Base-by-base conservation (phyloP, 2,329 filamentous ascomycete species). In the Tolypocladium album region DNA sequence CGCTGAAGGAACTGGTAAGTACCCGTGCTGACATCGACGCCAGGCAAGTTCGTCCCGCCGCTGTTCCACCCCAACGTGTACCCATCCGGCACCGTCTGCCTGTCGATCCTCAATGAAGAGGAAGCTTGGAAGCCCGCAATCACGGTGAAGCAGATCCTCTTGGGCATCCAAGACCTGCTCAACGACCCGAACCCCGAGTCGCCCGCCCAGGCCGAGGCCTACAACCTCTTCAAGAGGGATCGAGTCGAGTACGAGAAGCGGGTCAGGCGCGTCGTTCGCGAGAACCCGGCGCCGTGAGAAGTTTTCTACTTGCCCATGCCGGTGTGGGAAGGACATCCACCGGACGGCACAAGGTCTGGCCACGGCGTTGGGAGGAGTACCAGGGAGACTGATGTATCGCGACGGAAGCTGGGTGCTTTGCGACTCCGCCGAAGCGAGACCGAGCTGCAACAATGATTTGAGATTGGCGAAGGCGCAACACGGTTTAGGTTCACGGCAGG, bases 1-100 rank as follows among this genome's bases (percentile, higher is more conserved):
- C 15, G 11, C n/a, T 12, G 7, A 52, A 9, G 7, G n/a, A 27
- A n/a, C 24, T n/a, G 47, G 27, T 17, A 12, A 31, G 55, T 12
- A 31, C 8, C 34, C 13, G 27, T 56, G 22, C 57, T 39, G n/a
- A 36, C 39, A 36, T 50, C 12, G 13, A 27, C 42, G 34, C 2
- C 62, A 96, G 92, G 92, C 86, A 97, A 96, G 83, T 99, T 99
- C 71, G 85, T 88, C 0, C 94, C 94, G 15, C 93, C 94, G 27
- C 85, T 99, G 47, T 99, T 99, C 79, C 94, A 99, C 71, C 94
- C 94, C 0, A 99, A 99, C 74, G 94, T 99, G 66, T 99, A 99
- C 73, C 94, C 94, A 0, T 97, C 93, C 0, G 95, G 94, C 66
- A 99, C 94, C 56, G 94, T 99, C 63, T 99, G 94, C 72, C 83